These are phyloP conservation scores for Helotiales sp. DNA, from an alignment of 2,329 filamentous ascomycete species.

Conservation along the genomic window DNA sequence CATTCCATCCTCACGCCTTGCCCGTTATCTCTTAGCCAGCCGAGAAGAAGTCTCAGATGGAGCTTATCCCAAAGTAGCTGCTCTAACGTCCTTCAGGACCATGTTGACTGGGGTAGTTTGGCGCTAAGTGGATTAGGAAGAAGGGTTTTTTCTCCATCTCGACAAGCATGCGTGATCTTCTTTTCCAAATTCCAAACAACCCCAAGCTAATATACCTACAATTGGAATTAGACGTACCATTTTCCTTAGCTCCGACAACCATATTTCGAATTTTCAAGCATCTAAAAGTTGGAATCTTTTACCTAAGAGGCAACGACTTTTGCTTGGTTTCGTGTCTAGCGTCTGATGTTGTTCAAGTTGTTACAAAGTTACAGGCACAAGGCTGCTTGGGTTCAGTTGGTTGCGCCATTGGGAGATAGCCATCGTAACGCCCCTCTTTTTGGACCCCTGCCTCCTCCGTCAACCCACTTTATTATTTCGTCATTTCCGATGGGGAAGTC, in stretches of 20 bases:
- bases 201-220: neutral
- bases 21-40: neutral
- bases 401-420: neutral
- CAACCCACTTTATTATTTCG: neutral
- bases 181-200: neutral
- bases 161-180: neutral
- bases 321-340: neutral
- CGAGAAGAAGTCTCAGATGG: neutral
- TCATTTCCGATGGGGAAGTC: neutral
- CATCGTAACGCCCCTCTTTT: slow-evolving; percentile 3
- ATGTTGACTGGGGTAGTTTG: neutral
- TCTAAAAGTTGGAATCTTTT: neutral
- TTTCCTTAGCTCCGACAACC: too few species aligned
- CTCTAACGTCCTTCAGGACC: neutral
- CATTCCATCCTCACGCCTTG: neutral
- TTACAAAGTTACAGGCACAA: neutral
- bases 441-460: neutral
- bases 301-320: neutral
- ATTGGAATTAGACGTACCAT: neutral
- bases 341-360: neutral
- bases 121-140: neutral
- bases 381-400: neutral
- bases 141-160: neutral
- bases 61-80: neutral
- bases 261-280: neutral